phyloP scores from a whole-genome alignment of 2,329 filamentous ascomycete genomes.

The Pseudopyrenochaeta lycopersici region DNA sequence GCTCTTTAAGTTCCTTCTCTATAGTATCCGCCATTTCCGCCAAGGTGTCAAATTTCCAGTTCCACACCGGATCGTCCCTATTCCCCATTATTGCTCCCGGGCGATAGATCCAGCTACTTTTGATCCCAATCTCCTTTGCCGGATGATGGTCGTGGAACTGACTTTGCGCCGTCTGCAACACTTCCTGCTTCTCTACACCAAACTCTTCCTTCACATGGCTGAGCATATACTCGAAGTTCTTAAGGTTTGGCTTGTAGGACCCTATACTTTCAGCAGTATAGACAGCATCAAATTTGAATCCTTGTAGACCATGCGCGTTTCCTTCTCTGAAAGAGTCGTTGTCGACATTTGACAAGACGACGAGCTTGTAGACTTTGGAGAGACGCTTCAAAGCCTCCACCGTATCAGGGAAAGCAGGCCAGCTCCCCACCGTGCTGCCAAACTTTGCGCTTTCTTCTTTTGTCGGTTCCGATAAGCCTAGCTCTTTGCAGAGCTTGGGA shows the following conservation, averaged over 20 bases:
- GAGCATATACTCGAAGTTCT: conserved; percentile 74
- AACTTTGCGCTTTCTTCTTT: conserved; percentile 59
- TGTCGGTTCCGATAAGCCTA: conserved; percentile 50
- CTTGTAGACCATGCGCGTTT: conserved; percentile 60
- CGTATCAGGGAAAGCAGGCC: conserved; percentile 68
- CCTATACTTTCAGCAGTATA: conserved; percentile 77
- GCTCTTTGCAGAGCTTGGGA: conserved; percentile 57
- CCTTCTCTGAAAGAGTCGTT: conserved; percentile 60
- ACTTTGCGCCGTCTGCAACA: conserved; percentile 75
- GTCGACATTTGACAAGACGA: conserved; percentile 70
- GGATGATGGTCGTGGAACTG: conserved; percentile 74
- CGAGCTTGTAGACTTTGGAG: conserved; percentile 63
- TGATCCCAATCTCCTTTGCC: conserved; percentile 67
- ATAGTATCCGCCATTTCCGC: conserved; percentile 67
- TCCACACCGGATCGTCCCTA: conserved; percentile 50
- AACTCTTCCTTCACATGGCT: conserved; percentile 62
- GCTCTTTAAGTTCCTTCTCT: conserved; percentile 49
- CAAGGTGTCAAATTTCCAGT: conserved; percentile 67
- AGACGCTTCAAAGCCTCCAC: conserved; percentile 62
- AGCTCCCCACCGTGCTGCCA: conserved; percentile 61
- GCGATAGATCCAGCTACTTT: conserved; percentile 72
- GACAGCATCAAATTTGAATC: conserved; percentile 68
- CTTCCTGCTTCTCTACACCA: conserved; percentile 63
- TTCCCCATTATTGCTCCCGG: conserved; percentile 58
- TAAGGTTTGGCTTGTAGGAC: conserved; percentile 71